Evolutionary conservation across 1,284 basidiomycete species (phyloP).

Genomic region (Grifola frondosa): DNA sequence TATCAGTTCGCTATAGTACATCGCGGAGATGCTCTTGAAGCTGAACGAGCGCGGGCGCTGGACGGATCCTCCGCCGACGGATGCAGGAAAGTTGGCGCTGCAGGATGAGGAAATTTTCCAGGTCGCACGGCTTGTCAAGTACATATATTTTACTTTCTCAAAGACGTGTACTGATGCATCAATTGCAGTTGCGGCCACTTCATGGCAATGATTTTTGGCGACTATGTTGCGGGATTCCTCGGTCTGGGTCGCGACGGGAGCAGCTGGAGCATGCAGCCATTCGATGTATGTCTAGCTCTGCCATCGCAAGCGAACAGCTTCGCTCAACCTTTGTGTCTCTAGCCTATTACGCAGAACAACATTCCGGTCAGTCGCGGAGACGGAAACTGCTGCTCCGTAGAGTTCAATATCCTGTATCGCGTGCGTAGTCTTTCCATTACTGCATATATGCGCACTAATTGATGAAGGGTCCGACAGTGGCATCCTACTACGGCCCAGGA

Average conservation of each 20-base stretch:
- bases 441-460: too few relatives aligned
- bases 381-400: conserved; percentile 72
- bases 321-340: too few relatives aligned
- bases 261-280: conserved; percentile 62
- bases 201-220: conserved; percentile 67
- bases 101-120: conserved; percentile 80
- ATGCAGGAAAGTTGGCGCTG: conserved; percentile 31
- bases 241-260: conserved; percentile 61
- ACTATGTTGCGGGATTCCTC: conserved; percentile 74
- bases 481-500: conserved; percentile 62
- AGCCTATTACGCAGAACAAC: conserved; percentile 46
- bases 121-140: conserved; percentile 73
- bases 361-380: conserved; percentile 60
- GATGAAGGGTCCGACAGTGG: too few relatives aligned
- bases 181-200: conserved; percentile 40
- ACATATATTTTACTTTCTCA: conserved; percentile 37
- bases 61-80: conserved; percentile 31
- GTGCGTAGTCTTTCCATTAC: conserved; percentile 16
- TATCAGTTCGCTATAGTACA: conserved; percentile 50
- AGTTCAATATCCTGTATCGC: conserved; percentile 73
- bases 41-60: conserved; percentile 66
- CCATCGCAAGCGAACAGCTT: too few relatives aligned
- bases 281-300: too few relatives aligned
- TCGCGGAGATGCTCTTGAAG: conserved; percentile 65
- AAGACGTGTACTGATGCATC: conserved; percentile 3